Conservation (phyloP, 495 filamentous ascomycete species). For the Trypethelium eluteriae region DNA sequence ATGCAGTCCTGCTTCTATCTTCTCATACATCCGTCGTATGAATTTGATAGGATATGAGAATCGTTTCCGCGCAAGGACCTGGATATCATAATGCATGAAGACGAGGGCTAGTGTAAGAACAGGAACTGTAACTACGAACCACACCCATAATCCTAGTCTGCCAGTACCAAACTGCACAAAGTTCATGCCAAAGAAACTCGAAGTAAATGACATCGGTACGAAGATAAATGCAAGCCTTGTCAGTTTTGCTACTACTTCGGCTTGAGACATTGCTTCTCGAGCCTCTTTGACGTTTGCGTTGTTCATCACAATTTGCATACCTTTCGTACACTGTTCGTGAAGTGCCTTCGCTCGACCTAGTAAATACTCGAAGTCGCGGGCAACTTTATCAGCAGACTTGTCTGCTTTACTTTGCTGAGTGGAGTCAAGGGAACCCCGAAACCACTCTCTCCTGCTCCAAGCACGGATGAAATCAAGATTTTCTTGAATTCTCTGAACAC, state of each 20-base stretch:
- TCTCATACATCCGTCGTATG: too few relatives aligned
- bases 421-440: too few relatives aligned
- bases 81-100: neutral
- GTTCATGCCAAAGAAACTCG: slow-evolving; percentile 18
- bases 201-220: slow-evolving; percentile 16
- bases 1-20: too few relatives aligned
- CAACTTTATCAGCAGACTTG: too few relatives aligned
- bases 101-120: neutral
- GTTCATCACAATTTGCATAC: slow-evolving; percentile 10
- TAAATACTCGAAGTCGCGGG: neutral
- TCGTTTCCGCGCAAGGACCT: too few relatives aligned
- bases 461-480: too few relatives aligned
- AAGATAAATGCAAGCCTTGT: slow-evolving; percentile 19
- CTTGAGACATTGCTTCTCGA: slow-evolving; percentile 10
- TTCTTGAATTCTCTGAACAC: too few relatives aligned
- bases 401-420: too few relatives aligned
- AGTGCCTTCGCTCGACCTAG: neutral
- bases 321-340: neutral
- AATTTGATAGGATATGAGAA: too few relatives aligned
- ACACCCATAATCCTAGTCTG: slow-evolving; percentile 1
- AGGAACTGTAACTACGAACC: neutral
- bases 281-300: slow-evolving; percentile 14
- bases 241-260: slow-evolving; percentile 11
- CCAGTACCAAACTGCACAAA: slow-evolving; percentile 10
- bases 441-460: too few relatives aligned